These are phyloP conservation scores for Epichloe glyceriae DNA, from an alignment of 2,329 filamentous ascomycete species.

Conservation along the genomic window DNA sequence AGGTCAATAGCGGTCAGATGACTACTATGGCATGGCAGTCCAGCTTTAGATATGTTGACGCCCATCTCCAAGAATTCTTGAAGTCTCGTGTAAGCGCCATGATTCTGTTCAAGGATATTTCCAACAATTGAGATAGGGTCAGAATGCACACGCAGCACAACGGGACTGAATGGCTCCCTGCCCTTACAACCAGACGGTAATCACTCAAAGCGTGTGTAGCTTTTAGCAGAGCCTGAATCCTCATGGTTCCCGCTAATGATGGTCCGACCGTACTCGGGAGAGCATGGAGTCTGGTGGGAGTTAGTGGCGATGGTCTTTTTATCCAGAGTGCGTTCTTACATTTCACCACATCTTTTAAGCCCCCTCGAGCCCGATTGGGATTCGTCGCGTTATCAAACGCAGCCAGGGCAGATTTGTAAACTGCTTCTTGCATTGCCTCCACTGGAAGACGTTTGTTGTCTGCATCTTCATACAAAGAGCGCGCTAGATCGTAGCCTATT, in stretches of 20 bases:
- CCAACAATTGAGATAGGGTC: slow-evolving; percentile 63
- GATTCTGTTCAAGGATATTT: slow-evolving; percentile 65
- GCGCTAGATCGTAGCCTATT: slow-evolving; percentile 48
- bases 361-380: slow-evolving; percentile 65
- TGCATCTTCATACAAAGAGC: slow-evolving; percentile 45
- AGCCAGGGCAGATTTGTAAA: slow-evolving; percentile 51
- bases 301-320: not conserved
- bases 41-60: slow-evolving; percentile 50
- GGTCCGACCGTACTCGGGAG: slow-evolving; percentile 46
- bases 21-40: slow-evolving; percentile 22
- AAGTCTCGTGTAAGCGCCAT: slow-evolving; percentile 58
- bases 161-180: slow-evolving; percentile 68
- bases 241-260: slow-evolving; percentile 36
- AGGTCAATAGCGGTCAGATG: not conserved
- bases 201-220: slow-evolving; percentile 65
- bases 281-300: slow-evolving; percentile 40
- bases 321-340: slow-evolving; percentile 34
- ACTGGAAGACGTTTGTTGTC: slow-evolving; percentile 34
- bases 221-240: slow-evolving; percentile 50
- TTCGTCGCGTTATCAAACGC: slow-evolving; percentile 76
- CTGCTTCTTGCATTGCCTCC: slow-evolving; percentile 42
- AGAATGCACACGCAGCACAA: slow-evolving; percentile 61
- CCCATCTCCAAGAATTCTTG: slow-evolving; percentile 62
- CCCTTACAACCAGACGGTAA: slow-evolving; percentile 66
- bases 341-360: slow-evolving; percentile 64